A percentile compares a stretch with the other conserved stretches of the same genome.
Conservation (phyloP, 352 stramenopile genomes). For the Pythium folliculosum region DNA sequence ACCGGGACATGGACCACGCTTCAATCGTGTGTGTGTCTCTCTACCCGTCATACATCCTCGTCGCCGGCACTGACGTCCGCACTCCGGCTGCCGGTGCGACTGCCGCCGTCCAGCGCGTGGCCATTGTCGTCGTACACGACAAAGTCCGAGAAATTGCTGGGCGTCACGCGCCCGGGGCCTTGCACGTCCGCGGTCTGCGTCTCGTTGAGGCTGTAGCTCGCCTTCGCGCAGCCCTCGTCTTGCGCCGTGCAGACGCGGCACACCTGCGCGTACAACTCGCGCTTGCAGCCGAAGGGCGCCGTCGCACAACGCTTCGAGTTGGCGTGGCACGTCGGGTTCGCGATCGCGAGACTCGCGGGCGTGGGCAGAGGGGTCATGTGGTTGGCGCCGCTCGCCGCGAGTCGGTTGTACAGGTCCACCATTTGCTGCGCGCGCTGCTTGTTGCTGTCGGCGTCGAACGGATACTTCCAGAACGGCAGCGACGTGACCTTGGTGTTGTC, state of each 20-base stretch:
- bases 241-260: constrained; percentile 38
- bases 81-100: not conserved
- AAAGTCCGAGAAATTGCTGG: not conserved
- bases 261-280: constrained; percentile 52
- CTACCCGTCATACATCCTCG: not conserved
- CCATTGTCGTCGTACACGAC: constrained; percentile 5
- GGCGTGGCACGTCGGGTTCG: constrained; percentile 57
- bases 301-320: constrained; percentile 44
- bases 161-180: constrained; percentile 1
- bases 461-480: constrained; percentile 61
- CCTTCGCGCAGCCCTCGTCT: constrained; percentile 31
- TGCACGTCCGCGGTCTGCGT: not conserved
- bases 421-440: constrained; percentile 35
- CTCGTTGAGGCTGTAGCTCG: constrained; percentile 11
- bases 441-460: constrained; percentile 38
- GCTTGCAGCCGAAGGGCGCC: constrained; percentile 47
- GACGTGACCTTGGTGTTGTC: constrained; percentile 26
- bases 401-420: constrained; percentile 44
- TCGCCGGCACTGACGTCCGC: not conserved
- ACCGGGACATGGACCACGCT: no score
- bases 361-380: constrained; percentile 50
- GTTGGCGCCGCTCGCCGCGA: constrained; percentile 14
- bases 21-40: no score
- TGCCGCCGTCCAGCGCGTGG: not conserved
- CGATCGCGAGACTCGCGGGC: constrained; percentile 27